phyloP scores from a whole-genome alignment of 108 stramenopile genomes.

The Nitzschia sp. region DNA sequence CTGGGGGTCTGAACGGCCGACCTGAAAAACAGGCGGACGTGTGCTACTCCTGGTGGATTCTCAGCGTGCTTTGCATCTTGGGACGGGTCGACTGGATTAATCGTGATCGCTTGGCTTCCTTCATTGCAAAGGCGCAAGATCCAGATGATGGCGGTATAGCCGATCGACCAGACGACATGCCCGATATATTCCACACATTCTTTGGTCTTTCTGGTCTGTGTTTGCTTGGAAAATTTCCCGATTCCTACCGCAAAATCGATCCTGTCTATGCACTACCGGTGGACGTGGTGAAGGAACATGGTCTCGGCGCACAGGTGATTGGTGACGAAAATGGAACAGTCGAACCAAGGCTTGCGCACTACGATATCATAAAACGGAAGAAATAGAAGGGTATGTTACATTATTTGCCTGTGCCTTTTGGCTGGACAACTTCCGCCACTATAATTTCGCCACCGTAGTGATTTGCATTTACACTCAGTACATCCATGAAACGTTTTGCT shows the following conservation, averaged over 20 bases:
- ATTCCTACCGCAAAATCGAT: constrained; percentile 68
- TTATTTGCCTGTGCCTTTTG: constrained; percentile 11
- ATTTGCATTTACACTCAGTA: constrained; percentile 19
- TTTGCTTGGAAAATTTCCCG: constrained; percentile 77
- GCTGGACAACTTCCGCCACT: constrained; percentile 21
- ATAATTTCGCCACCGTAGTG: constrained; percentile 15
- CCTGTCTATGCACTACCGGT: constrained; percentile 88
- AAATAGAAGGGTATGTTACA: not conserved
- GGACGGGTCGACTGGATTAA: constrained; percentile 94
- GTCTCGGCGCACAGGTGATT: constrained; percentile 65
- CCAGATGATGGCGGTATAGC: constrained; percentile 97
- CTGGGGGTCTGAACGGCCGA: constrained; percentile 95
- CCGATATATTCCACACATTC: constrained; percentile 99
- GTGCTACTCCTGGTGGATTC: constrained; percentile 99
- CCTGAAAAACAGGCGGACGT: constrained; percentile 99
- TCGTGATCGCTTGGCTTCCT: constrained; percentile 69
- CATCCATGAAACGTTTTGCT: constrained; percentile 43
- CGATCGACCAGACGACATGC: constrained; percentile 94
- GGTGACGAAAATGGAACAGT: constrained; percentile 24
- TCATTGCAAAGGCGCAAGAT: constrained; percentile 97
- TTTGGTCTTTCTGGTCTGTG: constrained; percentile 94
- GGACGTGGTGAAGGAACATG: constrained; percentile 65
- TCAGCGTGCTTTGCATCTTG: constrained; percentile 89
- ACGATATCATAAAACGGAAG: constrained; percentile 32
- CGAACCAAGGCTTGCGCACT: constrained; percentile 44